Percentiles rank a stretch among this genome's conserved stretches.
phyloP scores from a whole-genome alignment of 148 eudicot genomes.

The Amaranthus hypochondriacus region DNA sequence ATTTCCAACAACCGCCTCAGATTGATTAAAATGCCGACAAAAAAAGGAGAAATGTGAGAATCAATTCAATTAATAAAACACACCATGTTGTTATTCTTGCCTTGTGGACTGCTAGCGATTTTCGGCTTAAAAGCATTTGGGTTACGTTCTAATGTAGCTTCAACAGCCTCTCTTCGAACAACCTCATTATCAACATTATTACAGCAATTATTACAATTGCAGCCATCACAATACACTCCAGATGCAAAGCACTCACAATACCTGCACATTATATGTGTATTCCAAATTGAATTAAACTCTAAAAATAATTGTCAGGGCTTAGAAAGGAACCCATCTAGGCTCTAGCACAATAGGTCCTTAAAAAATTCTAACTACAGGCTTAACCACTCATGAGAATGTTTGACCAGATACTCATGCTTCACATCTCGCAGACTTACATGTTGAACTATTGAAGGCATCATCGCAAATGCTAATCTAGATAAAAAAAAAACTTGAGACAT shows the following conservation, averaged over 20 bases:
- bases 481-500: not conserved
- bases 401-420: not conserved
- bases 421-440: not conserved
- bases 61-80: conserved; percentile 13
- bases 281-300: not conserved
- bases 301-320: not conserved
- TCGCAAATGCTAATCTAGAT: not conserved
- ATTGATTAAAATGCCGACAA: not conserved
- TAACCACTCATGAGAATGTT: not conserved
- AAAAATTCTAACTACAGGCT: not conserved
- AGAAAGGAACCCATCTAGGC: not conserved
- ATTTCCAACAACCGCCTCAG: not conserved
- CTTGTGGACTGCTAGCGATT: conserved; percentile 98
- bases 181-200: conserved; percentile 94
- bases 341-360: not conserved
- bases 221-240: conserved; percentile 95
- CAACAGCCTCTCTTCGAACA: conserved; percentile 94
- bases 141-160: conserved; percentile 92
- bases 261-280: conserved; percentile 41
- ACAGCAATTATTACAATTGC: conserved; percentile 89
- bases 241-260: conserved; percentile 99
- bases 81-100: conserved; percentile 61
- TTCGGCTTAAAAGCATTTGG: conserved; percentile 99
- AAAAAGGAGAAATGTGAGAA: conserved; percentile 3
- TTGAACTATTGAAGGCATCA: not conserved